A percentile compares a stretch with the other conserved stretches of the same genome.
Conservation (phyloP, 2,329 filamentous ascomycete genomes). For the Geosmithia flava region DNA sequence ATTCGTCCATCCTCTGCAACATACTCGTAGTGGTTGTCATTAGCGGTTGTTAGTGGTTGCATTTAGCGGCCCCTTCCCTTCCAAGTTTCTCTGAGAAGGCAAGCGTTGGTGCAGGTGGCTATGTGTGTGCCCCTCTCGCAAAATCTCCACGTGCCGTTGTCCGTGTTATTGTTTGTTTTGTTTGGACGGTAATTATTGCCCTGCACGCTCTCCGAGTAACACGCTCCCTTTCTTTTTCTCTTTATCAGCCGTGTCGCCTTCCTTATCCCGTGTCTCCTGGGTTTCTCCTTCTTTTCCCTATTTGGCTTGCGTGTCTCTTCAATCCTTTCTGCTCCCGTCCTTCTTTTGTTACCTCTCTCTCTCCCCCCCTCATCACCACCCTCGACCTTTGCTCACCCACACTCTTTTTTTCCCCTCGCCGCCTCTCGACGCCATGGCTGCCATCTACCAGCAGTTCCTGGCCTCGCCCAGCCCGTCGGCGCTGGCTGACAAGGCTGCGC, state of each 20-base stretch:
- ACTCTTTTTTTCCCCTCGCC: neutral
- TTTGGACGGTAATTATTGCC: neutral
- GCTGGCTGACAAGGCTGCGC: conserved; percentile 52
- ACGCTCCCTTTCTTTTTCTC: neutral
- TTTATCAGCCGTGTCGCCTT: neutral
- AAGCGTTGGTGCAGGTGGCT: too few relatives aligned
- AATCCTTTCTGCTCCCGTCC: neutral
- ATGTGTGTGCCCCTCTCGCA: neutral
- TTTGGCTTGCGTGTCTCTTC: neutral
- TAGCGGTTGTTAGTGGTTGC: too few relatives aligned
- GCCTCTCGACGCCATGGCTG: conserved; percentile 19
- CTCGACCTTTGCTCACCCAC: neutral
- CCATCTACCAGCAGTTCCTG: conserved; percentile 61
- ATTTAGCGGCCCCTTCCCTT: too few relatives aligned
- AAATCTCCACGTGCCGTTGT: neutral
- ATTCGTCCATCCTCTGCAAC: too few relatives aligned
- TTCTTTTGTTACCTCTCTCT: neutral
- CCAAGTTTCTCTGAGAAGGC: too few relatives aligned
- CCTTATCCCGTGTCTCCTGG: neutral
- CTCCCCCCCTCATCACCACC: neutral
- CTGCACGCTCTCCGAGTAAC: neutral
- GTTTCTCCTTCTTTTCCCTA: neutral
- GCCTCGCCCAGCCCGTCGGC: conserved; percentile 50
- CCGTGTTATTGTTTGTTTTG: neutral
- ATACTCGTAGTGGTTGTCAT: too few relatives aligned